Conservation (phyloP, 2,329 filamentous ascomycete genomes). For the Beauveria pseudobassiana region DNA sequence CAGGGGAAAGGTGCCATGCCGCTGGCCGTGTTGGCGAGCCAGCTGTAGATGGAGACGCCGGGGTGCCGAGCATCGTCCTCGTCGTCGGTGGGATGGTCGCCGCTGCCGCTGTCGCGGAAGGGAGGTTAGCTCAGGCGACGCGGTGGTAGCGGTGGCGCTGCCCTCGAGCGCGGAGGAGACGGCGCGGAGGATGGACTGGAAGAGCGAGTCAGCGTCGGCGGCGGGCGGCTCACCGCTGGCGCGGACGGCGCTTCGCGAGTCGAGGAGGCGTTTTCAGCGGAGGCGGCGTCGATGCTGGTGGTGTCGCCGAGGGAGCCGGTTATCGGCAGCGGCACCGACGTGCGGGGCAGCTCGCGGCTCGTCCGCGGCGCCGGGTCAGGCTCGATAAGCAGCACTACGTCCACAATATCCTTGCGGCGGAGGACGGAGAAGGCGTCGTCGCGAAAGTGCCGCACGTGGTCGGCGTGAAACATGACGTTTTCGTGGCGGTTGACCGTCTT, state of each 20-base stretch:
- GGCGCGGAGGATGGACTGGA: slow-evolving; percentile 39
- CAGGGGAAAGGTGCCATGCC: slow-evolving; percentile 59
- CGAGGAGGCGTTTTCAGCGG: slow-evolving; percentile 7
- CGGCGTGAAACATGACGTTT: slow-evolving; percentile 70
- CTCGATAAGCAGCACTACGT: slow-evolving; percentile 55
- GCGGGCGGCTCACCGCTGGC: slow-evolving; percentile 13
- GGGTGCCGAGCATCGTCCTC: slow-evolving; percentile 22
- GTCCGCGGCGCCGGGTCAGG: background rate
- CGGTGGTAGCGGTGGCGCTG: background rate
- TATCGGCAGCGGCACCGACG: background rate
- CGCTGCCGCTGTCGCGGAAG: slow-evolving; percentile 22
- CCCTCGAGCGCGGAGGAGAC: slow-evolving; percentile 35
- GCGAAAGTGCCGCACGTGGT: slow-evolving; percentile 66
- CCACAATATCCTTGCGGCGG: slow-evolving; percentile 63
- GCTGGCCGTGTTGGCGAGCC: slow-evolving; percentile 45
- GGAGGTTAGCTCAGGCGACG: background rate
- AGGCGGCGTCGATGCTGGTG: slow-evolving; percentile 5
- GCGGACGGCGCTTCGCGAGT: background rate
- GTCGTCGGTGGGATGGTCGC: slow-evolving; percentile 16
- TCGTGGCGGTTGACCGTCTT: slow-evolving; percentile 81
- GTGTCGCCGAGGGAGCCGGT: background rate
- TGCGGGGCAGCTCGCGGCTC: slow-evolving; percentile 4
- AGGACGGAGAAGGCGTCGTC: slow-evolving; percentile 81
- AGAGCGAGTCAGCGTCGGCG: slow-evolving; percentile 24
- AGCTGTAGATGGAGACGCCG: slow-evolving; percentile 34